phyloP scores from a whole-genome alignment of 495 filamentous ascomycete genomes.

The Emericellopsis terricola region DNA sequence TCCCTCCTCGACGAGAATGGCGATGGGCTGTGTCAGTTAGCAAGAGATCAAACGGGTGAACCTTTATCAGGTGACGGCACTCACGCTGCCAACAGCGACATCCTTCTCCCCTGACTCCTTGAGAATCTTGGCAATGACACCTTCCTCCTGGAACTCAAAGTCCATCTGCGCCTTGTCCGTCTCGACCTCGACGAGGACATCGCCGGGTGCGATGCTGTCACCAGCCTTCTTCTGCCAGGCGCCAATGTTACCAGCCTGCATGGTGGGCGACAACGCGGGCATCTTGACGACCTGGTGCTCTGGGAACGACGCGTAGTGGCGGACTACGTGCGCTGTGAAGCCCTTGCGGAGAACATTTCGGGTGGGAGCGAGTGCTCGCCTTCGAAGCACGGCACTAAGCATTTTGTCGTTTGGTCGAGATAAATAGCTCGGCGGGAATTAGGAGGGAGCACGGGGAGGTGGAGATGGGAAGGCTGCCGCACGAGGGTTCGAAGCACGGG shows the following conservation, averaged over 20 bases:
- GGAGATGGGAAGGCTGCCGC: too few species aligned
- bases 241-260: slow-evolving; percentile 93
- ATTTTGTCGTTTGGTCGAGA: slow-evolving; percentile 13
- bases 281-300: slow-evolving; percentile 91
- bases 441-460: too few species aligned
- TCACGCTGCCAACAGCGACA: slow-evolving; percentile 82
- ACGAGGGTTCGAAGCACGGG: too few species aligned
- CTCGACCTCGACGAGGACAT: slow-evolving; percentile 98
- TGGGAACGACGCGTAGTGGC: slow-evolving; percentile 58
- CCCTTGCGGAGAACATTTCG: slow-evolving; percentile 20
- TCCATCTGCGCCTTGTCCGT: slow-evolving; percentile 99
- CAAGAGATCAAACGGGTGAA: slow-evolving; percentile 1
- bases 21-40: slow-evolving; percentile 57
- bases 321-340: slow-evolving; percentile 25
- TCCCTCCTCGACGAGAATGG: slow-evolving; percentile 82
- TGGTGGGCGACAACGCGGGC: slow-evolving; percentile 95
- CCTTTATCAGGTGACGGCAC: slow-evolving; percentile 18
- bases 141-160: slow-evolving; percentile 99
- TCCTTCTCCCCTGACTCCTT: slow-evolving; percentile 92
- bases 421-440: neutral
- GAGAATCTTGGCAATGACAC: slow-evolving; percentile 85
- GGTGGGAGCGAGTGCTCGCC: slow-evolving; percentile 29
- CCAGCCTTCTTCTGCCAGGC: slow-evolving; percentile 95
- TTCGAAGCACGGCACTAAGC: slow-evolving; percentile 34
- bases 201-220: slow-evolving; percentile 73